Conservation (phyloP, 2,329 filamentous ascomycete species). For the Apiospora marii region DNA sequence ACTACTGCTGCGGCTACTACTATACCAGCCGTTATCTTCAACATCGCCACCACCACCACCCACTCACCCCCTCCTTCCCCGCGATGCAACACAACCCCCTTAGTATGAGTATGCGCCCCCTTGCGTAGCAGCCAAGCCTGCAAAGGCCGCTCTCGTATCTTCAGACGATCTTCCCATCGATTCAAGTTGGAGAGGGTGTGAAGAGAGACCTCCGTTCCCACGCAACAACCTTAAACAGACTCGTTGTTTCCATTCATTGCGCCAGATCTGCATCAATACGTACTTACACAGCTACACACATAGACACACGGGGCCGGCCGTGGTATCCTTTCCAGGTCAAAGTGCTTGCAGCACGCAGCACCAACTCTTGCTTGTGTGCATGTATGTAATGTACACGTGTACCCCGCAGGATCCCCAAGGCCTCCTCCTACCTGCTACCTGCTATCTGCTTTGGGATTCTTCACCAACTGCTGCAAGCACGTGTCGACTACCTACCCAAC, state of each 20-base stretch:
- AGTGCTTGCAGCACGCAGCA: not conserved
- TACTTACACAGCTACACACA: not conserved
- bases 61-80: not conserved
- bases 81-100: not conserved
- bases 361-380: not conserved
- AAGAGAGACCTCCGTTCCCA: not conserved
- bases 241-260: not conserved
- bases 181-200: not conserved
- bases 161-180: conserved; percentile 1
- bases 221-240: not conserved
- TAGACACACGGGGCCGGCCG: not conserved
- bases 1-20: not conserved
- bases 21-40: not conserved
- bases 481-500: not conserved
- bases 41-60: not conserved
- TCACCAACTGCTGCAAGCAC: not conserved
- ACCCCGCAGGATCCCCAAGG: not conserved
- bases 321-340: not conserved
- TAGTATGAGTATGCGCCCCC: not conserved
- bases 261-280: not conserved
- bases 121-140: not conserved
- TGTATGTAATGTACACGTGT: not conserved
- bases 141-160: not conserved
- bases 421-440: not conserved
- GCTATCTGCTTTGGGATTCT: not conserved